Evolutionary conservation across 106 monocot species (phyloP).

Genomic region (Dactylorhiza incarnata): DNA sequence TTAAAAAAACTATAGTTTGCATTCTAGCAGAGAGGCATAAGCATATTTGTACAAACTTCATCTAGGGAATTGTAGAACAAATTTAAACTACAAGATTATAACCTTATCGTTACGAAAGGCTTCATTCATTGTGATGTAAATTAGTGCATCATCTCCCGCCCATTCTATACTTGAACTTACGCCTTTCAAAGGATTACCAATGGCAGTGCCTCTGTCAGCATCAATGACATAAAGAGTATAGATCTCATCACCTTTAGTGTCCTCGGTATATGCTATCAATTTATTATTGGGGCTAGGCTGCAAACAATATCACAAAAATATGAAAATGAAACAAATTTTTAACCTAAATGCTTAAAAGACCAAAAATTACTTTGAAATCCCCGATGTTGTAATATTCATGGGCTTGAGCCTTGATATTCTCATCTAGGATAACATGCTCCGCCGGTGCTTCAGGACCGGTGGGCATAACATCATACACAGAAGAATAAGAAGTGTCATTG

Average conservation of each 20-base stretch:
- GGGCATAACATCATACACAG: slow-evolving; percentile 80
- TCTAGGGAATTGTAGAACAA: too few species aligned
- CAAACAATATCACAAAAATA: slow-evolving; percentile 6
- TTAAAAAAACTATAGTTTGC: background rate
- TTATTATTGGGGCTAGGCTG: slow-evolving; percentile 89
- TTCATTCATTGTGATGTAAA: slow-evolving; percentile 84
- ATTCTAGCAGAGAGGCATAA: too few species aligned
- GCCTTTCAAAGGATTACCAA: slow-evolving; percentile 51
- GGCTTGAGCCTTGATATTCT: slow-evolving; percentile 79
- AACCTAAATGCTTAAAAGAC: background rate
- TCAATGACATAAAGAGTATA: slow-evolving; percentile 70
- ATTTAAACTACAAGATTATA: too few species aligned
- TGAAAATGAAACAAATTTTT: background rate
- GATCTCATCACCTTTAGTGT: slow-evolving; percentile 83
- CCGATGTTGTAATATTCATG: slow-evolving; percentile 76
- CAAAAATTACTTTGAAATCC: slow-evolving; percentile 52
- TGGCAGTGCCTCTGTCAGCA: slow-evolving; percentile 40
- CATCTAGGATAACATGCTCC: slow-evolving; percentile 93
- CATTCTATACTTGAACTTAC: slow-evolving; percentile 57
- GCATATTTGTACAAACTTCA: too few species aligned
- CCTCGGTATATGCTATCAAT: slow-evolving; percentile 76
- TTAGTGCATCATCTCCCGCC: slow-evolving; percentile 60
- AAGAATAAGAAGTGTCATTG: slow-evolving; percentile 18
- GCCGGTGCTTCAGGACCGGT: slow-evolving; percentile 61
- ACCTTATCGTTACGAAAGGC: slow-evolving; percentile 79